Conservation (phyloP, 352 stramenopile genomes). For the Pythium guiyangense region DNA sequence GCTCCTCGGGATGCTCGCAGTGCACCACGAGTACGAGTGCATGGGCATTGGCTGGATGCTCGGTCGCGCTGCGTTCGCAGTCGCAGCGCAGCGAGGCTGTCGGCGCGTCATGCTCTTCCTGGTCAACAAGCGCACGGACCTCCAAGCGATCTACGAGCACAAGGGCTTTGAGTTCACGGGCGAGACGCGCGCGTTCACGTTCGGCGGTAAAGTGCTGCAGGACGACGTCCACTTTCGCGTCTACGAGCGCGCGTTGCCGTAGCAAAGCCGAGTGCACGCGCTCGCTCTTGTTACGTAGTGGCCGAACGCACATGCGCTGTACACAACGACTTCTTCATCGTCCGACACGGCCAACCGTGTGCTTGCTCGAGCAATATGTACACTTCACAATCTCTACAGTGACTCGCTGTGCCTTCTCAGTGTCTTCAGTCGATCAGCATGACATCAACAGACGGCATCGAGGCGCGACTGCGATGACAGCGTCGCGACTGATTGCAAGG, state of each 20-base stretch:
- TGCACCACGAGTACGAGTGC: slow-evolving; percentile 9
- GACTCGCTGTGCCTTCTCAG: too few species aligned
- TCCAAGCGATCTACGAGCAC: slow-evolving; percentile 8
- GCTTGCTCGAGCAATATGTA: too few species aligned
- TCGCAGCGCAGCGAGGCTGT: slow-evolving; percentile 3
- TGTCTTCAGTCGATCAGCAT: too few species aligned
- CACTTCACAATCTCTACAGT: too few species aligned
- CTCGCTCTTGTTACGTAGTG: too few species aligned
- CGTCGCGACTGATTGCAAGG: too few species aligned
- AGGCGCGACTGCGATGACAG: too few species aligned
- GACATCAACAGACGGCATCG: too few species aligned
- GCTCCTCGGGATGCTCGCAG: slow-evolving; percentile 6
- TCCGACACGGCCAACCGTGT: too few species aligned
- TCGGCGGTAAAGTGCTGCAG: slow-evolving; percentile 3
- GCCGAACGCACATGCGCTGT: too few species aligned
- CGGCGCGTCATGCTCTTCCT: slow-evolving; percentile 5
- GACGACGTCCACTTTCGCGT: slow-evolving; percentile 9
- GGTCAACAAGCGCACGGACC: slow-evolving; percentile 11
- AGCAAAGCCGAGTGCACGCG: too few species aligned
- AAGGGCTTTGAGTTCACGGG: slow-evolving; percentile 6
- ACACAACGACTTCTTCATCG: too few species aligned
- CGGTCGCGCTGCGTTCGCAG: not conserved
- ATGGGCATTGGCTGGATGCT: slow-evolving; percentile 5
- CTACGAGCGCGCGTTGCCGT: slow-evolving; percentile 3
- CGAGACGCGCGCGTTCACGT: slow-evolving; percentile 9